Percentiles rank a stretch among this genome's conserved stretches.
Conservation (phyloP, 495 filamentous ascomycete genomes). For the Xylaria venustula region DNA sequence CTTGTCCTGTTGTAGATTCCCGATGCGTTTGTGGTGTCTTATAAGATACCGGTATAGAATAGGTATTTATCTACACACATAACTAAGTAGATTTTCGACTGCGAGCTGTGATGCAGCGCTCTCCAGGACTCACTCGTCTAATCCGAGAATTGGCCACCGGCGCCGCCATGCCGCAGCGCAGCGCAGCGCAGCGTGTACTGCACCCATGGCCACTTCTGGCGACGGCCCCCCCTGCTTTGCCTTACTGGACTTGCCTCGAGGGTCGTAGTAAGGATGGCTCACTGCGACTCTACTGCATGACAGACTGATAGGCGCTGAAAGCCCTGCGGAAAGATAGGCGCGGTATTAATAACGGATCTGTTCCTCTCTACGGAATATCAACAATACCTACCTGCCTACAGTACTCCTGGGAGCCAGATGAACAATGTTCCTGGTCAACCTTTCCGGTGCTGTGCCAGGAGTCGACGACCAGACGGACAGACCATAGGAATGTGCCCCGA, state of each 20-base stretch:
- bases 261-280: not conserved
- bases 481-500: too few relatives aligned
- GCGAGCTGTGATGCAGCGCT: not conserved
- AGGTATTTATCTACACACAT: too few relatives aligned
- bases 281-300: conserved; percentile 12
- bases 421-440: not conserved
- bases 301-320: conserved; percentile 3
- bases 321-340: not conserved
- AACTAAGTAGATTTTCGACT: too few relatives aligned
- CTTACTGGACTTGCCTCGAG: conserved; percentile 12
- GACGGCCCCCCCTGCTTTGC: conserved; percentile 2
- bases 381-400: not conserved
- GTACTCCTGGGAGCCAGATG: not conserved
- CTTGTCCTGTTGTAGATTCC: not conserved
- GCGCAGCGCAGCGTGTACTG: too few relatives aligned
- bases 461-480: too few relatives aligned
- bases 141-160: too few relatives aligned
- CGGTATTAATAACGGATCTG: conserved; percentile 11
- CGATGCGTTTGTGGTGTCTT: too few relatives aligned
- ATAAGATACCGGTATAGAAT: too few relatives aligned
- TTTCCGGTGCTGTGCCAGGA: too few relatives aligned
- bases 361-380: not conserved
- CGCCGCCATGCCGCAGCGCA: not conserved
- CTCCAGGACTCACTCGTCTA: not conserved
- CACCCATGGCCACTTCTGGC: not conserved